Conservation (phyloP, 345 rosid genomes). For the Orychophragmus violaceus region DNA sequence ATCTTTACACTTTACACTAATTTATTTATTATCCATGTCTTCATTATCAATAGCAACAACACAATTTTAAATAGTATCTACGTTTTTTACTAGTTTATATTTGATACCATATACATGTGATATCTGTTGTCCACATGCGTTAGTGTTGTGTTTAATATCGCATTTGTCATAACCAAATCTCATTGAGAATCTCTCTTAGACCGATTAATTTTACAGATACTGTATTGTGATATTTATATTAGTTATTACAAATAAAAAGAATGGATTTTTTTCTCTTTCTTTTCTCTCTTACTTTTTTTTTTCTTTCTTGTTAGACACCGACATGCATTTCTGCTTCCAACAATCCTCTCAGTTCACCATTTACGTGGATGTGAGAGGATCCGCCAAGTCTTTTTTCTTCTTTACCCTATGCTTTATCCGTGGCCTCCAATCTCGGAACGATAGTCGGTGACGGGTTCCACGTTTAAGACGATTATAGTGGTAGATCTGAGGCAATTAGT, state of each 20-base stretch:
- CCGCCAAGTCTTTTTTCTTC: too few relatives aligned
- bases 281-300: too few relatives aligned
- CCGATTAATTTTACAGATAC: not conserved
- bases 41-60: not conserved
- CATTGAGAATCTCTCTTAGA: not conserved
- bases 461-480: too few relatives aligned
- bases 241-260: not conserved
- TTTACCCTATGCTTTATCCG: too few relatives aligned
- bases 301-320: too few relatives aligned
- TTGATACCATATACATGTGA: not conserved
- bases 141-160: not conserved
- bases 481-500: too few relatives aligned
- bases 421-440: too few relatives aligned
- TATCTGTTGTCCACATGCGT: not conserved
- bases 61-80: not conserved
- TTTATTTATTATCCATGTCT: slow-evolving; percentile 6
- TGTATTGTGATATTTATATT: not conserved
- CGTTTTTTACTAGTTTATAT: not conserved
- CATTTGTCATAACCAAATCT: not conserved
- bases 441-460: too few relatives aligned
- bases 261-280: too few relatives aligned
- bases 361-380: too few relatives aligned
- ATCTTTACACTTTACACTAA: slow-evolving; percentile 7
- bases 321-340: too few relatives aligned
- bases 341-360: too few relatives aligned